phyloP scores from a whole-genome alignment of 2,329 filamentous ascomycete species.

The Microsporum audouinii region DNA sequence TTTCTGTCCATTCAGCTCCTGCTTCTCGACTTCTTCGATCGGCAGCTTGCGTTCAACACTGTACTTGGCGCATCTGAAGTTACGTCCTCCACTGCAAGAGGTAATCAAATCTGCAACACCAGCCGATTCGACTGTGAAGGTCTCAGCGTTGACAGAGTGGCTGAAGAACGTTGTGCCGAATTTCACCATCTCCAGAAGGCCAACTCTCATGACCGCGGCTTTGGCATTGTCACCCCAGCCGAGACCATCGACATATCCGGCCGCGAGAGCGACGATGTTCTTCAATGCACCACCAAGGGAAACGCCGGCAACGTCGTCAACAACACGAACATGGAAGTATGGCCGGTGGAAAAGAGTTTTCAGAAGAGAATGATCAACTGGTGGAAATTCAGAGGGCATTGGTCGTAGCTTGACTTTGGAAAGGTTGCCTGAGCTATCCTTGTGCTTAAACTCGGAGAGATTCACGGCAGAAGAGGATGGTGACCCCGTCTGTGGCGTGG shows the following conservation, averaged over 20 bases:
- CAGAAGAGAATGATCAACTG: conserved; percentile 73
- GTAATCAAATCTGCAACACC: conserved; percentile 95
- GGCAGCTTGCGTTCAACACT: conserved; percentile 65
- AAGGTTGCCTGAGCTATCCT: conserved; percentile 54
- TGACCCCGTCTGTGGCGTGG: conserved; percentile 47
- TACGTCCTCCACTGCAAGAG: conserved; percentile 79
- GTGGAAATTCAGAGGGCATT: conserved; percentile 70
- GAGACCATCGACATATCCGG: conserved; percentile 87
- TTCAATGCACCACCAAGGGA: conserved; percentile 91
- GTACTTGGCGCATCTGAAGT: conserved; percentile 88
- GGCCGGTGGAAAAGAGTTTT: conserved; percentile 83
- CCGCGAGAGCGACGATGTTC: conserved; percentile 89
- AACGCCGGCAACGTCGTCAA: conserved; percentile 90
- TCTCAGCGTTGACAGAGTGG: conserved; percentile 64
- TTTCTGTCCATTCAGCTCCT: conserved; percentile 92
- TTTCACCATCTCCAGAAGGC: conserved; percentile 89
- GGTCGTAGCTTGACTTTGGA: conserved; percentile 61
- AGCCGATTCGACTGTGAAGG: conserved; percentile 93
- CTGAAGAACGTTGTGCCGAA: conserved; percentile 92
- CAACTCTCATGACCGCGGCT: conserved; percentile 95
- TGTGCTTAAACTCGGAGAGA: conserved; percentile 46
- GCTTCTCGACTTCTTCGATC: conserved; percentile 77
- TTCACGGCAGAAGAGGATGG: conserved; percentile 40
- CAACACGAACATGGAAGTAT: conserved; percentile 94
- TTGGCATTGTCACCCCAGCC: conserved; percentile 99